Evolutionary conservation across 1,284 basidiomycete genomes (phyloP).

Genomic region (Abortiporus biennis): DNA sequence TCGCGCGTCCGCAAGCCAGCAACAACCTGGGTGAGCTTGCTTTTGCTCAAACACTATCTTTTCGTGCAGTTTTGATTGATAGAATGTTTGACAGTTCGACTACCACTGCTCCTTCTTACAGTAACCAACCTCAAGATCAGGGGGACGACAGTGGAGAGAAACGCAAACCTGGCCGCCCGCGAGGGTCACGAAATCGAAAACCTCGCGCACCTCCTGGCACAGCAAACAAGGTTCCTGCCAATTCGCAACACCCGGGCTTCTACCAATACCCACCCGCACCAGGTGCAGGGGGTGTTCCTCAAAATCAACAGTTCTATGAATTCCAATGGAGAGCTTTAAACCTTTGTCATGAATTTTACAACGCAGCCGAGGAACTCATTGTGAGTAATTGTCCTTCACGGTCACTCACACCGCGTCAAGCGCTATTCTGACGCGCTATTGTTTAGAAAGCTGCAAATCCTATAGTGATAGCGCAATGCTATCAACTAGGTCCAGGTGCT

Average conservation of each 20-base stretch:
- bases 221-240: constrained; percentile 28
- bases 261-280: constrained; percentile 28
- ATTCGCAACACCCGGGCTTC: constrained; percentile 37
- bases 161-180: constrained; percentile 65
- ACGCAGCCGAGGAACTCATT: constrained; percentile 74
- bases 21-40: too few relatives aligned
- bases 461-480: constrained; percentile 71
- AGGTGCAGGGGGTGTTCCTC: constrained; percentile 25
- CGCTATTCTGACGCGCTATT: constrained; percentile 7
- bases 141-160: constrained; percentile 34
- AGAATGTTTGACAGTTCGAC: constrained; percentile 15
- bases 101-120: constrained; percentile 14
- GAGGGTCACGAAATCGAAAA: constrained; percentile 70
- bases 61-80: too few relatives aligned
- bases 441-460: constrained; percentile 65
- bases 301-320: constrained; percentile 75
- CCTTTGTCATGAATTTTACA: constrained; percentile 77
- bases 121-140: constrained; percentile 12
- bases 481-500: constrained; percentile 60
- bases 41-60: too few relatives aligned
- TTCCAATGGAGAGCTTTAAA: constrained; percentile 80
- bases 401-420: constrained; percentile 3
- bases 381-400: constrained; percentile 40
- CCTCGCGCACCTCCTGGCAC: constrained; percentile 22
- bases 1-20: constrained; percentile 18